Evolutionary conservation across 352 stramenopile genomes (phyloP).

Genomic region (Phytophthora boehmeriae): DNA sequence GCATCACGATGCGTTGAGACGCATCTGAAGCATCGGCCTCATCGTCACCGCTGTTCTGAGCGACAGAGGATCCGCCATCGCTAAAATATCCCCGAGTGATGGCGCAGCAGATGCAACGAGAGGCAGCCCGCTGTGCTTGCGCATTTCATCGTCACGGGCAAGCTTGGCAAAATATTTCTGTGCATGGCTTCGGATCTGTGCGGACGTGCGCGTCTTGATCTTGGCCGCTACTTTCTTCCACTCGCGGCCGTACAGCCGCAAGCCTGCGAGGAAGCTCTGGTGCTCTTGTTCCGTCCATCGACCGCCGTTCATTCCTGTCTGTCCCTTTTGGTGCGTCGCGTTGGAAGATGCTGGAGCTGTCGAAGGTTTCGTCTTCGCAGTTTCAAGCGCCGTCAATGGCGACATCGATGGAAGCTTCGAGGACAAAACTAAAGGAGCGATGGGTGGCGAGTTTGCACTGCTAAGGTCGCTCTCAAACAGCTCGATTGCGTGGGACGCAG

Average conservation of each 20-base stretch:
- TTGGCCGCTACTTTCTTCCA: constrained; percentile 97
- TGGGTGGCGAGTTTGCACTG: constrained; percentile 31
- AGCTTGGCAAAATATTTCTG: constrained; percentile 91
- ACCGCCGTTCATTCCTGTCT: constrained; percentile 86
- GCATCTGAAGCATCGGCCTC: constrained; percentile 34
- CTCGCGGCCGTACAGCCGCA: constrained; percentile 94
- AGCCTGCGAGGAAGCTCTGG: constrained; percentile 93
- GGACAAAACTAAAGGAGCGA: constrained; percentile 27
- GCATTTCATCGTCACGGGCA: constrained; percentile 74
- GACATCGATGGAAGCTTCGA: constrained; percentile 28
- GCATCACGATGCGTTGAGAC: constrained; percentile 10
- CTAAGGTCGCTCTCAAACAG: constrained; percentile 27
- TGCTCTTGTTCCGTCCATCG: constrained; percentile 96
- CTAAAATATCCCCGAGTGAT: constrained; percentile 52
- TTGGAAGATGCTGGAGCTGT: constrained; percentile 33
- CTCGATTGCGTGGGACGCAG: constrained; percentile 12
- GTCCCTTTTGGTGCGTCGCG: constrained; percentile 50
- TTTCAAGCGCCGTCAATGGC: constrained; percentile 29
- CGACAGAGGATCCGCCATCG: constrained; percentile 62
- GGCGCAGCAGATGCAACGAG: constrained; percentile 16
- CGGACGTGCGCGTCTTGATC: constrained; percentile 88
- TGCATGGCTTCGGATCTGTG: constrained; percentile 84
- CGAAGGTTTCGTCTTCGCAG: constrained; percentile 17
- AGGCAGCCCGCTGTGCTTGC: constrained; percentile 46
- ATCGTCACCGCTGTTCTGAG: constrained; percentile 65